These are phyloP conservation scores for Myriosclerotinia scirpicola DNA, from an alignment of 2,329 filamentous ascomycete species.

Conservation along the genomic window DNA sequence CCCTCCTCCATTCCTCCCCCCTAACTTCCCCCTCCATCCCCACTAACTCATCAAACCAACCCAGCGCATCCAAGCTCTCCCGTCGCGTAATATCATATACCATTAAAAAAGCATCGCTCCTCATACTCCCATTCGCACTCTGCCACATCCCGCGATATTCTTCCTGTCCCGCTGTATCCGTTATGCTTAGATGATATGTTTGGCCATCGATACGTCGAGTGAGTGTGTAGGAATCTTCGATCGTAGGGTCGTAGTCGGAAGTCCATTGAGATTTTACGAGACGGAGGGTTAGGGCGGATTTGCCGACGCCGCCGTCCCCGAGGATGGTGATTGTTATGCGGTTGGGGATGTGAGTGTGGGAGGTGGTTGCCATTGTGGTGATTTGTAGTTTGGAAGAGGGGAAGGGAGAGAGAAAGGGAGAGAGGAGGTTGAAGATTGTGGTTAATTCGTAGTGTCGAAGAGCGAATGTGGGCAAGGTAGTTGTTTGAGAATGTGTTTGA, in stretches of 20 bases:
- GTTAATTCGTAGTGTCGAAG: neutral
- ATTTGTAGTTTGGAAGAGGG: neutral
- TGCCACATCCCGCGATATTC: constrained; percentile 86
- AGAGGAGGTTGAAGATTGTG: neutral
- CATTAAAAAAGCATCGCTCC: constrained; percentile 78
- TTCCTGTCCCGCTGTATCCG: constrained; percentile 86
- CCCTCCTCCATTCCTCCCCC: constrained; percentile 10
- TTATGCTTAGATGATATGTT: constrained; percentile 75
- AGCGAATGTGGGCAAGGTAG: neutral
- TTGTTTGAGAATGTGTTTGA: constrained; percentile 12
- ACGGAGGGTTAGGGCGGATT: constrained; percentile 81
- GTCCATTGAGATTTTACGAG: constrained; percentile 83
- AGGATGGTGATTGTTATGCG: constrained; percentile 75
- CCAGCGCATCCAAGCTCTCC: constrained; percentile 67
- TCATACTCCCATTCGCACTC: constrained; percentile 62
- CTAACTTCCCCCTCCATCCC: constrained; percentile 54
- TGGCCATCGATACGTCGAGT: constrained; percentile 76
- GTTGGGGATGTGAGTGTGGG: constrained; percentile 23
- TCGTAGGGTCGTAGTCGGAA: constrained; percentile 77
- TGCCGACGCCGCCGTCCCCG: constrained; percentile 81
- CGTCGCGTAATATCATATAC: constrained; percentile 82
- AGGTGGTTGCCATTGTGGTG: neutral
- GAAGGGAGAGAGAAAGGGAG: neutral
- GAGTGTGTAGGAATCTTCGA: constrained; percentile 82
- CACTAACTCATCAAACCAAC: constrained; percentile 80